Conservation (phyloP, 169 alveolate genomes). For the Toxoplasma gondii region DNA sequence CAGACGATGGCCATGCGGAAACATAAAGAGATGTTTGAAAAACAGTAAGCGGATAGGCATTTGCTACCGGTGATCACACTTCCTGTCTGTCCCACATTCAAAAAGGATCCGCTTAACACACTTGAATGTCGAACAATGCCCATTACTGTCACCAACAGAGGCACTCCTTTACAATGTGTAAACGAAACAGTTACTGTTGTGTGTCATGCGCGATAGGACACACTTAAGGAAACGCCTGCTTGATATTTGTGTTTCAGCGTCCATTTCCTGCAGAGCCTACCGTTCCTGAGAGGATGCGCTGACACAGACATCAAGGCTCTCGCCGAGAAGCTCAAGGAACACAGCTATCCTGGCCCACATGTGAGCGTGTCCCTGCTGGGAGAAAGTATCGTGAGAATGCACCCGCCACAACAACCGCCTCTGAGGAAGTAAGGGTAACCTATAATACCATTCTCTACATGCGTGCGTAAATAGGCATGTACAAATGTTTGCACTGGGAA, state of each 20-base stretch:
- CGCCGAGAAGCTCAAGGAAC: slow-evolving; percentile 38
- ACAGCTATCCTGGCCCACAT: slow-evolving; percentile 32
- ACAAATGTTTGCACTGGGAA: too few species aligned
- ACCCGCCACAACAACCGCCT: background rate
- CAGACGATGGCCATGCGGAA: slow-evolving; percentile 41
- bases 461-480: background rate
- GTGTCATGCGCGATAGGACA: too few species aligned
- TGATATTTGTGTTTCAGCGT: background rate
- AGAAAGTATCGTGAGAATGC: background rate
- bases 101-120: background rate
- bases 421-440: background rate
- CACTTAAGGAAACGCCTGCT: background rate
- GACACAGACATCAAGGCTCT: slow-evolving; percentile 40
- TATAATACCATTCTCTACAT: background rate
- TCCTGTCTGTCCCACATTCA: background rate
- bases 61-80: too few species aligned
- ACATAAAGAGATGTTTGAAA: slow-evolving; percentile 30
- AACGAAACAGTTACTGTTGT: too few species aligned
- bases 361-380: background rate
- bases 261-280: slow-evolving; percentile 36
- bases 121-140: background rate
- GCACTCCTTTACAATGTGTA: too few species aligned
- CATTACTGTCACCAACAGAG: too few species aligned
- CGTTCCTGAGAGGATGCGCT: slow-evolving; percentile 51
- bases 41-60: background rate